Conservation (phyloP, 208 protist genomes). For the Acanthamoeba lugdunensis region DNA sequence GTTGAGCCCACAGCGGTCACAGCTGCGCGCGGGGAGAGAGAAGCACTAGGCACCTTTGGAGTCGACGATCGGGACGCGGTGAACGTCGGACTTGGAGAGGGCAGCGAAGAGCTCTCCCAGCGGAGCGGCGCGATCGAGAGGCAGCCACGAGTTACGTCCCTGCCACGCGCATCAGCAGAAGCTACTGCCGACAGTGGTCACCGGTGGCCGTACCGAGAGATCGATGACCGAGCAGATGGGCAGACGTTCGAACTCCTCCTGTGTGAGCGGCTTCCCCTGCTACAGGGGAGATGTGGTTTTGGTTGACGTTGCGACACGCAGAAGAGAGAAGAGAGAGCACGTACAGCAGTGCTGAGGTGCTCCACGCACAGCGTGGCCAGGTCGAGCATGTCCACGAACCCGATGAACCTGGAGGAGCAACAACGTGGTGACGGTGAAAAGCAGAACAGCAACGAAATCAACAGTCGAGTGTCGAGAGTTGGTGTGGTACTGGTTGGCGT, state of each 20-base stretch:
- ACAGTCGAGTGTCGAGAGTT: not conserved
- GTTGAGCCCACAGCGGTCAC: not conserved
- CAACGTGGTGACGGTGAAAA: too few species aligned
- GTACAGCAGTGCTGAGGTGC: not conserved
- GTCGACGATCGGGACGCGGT: constrained; percentile 56
- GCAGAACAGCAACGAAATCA: not conserved
- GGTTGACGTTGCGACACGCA: not conserved
- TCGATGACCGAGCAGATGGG: not conserved
- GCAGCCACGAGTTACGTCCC: constrained; percentile 49
- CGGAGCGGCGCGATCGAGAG: constrained; percentile 31
- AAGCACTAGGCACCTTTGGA: not conserved
- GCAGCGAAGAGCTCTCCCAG: constrained; percentile 33
- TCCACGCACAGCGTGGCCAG: constrained; percentile 37
- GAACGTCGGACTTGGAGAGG: constrained; percentile 47
- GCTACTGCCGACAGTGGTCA: not conserved
- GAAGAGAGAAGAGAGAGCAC: not conserved
- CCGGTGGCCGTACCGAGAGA: constrained; percentile 12
- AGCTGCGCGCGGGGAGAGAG: not conserved
- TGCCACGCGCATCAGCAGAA: not conserved
- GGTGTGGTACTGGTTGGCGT: not conserved
- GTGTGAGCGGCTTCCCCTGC: not conserved
- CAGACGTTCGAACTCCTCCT: not conserved
- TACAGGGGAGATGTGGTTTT: not conserved
- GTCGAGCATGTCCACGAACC: constrained; percentile 70
- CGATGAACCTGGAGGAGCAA: constrained; percentile 61